Conservation (phyloP, 768 basidiomycete genomes). For the Naganishia vaughanmartiniae region DNA sequence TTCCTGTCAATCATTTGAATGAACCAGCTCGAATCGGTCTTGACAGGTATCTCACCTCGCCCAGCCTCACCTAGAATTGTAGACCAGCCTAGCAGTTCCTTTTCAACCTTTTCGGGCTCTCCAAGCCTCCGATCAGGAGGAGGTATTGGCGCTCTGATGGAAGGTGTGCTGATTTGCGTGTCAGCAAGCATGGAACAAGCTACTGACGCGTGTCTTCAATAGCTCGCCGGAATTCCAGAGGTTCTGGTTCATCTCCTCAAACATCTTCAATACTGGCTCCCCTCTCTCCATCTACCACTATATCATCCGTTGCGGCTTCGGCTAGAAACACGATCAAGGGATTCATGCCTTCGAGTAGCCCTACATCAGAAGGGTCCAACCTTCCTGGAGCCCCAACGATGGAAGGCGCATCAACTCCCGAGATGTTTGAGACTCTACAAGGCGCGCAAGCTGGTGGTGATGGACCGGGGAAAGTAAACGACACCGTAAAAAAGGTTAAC, state of each 20-base stretch:
- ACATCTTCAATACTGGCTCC: neutral
- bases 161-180: neutral
- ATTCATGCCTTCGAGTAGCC: neutral
- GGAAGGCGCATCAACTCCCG: conserved; percentile 7
- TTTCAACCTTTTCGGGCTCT: neutral
- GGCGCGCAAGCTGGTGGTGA: conserved; percentile 16
- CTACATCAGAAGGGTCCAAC: neutral
- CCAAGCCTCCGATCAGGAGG: neutral
- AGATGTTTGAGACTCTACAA: conserved; percentile 9
- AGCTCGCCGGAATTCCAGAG: conserved; percentile 9
- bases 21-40: conserved; percentile 3
- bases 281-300: neutral
- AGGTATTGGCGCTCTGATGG: conserved; percentile 13
- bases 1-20: neutral
- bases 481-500: neutral
- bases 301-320: neutral
- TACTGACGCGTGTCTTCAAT: neutral
- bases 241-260: neutral
- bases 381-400: neutral
- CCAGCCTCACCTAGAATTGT: neutral
- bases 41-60: neutral
- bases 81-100: neutral
- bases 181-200: neutral
- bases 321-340: conserved; percentile 20
- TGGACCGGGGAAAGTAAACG: conserved; percentile 4